Evolutionary conservation across 2,329 filamentous ascomycete species (phyloP), one percentile per base, ranked within the genome.

Genomic region (Fusarium decemcellulare): DNA sequence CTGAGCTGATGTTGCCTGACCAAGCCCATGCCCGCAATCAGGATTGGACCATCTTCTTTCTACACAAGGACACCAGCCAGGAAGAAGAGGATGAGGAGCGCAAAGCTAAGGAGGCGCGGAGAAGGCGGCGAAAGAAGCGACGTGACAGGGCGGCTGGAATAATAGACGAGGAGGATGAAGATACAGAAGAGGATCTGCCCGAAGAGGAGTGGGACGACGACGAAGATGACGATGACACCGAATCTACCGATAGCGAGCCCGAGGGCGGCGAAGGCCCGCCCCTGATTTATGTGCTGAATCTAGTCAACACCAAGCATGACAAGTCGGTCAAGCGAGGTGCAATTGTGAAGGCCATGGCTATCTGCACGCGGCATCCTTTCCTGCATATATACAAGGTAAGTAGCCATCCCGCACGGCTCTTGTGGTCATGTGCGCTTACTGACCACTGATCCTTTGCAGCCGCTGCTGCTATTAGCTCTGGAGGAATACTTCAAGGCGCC

Each of bases 11-110:
- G 96, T 84, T 99, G 78, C 96, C 96, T 0, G 96, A 99, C 80
- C 95, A 98, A 81, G 94, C 95, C 23, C 96, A 99, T 81, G 90
- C 96, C 65, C 90, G 96, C 40, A 95, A 93, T 76, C 95, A 98
- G 81, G 96, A 99, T 79, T 99, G 96, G 96, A 99, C 96, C 43
- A 97, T 98, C 59, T 99, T 99, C 84, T 99, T 99, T 78, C 80
- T 99, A 60, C 96, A 99, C 83, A 98, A 98, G 79, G 96, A 99
- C 79, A 93, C 91, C 5, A 95, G 90, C 64, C 90, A 92, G 53
- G 91, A 93, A 63, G 93, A 95, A 61, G 95, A 97, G 64, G 92
- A 94, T 32, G 88, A 90, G 60, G 92, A 93, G 72, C 85, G 85
- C 65, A 84, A 83, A 58, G 85, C 85, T 40, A 91, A 87, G 70